Base-by-base conservation (phyloP, 2,329 filamentous ascomycete genomes). In the Stemphylium beticola region DNA sequence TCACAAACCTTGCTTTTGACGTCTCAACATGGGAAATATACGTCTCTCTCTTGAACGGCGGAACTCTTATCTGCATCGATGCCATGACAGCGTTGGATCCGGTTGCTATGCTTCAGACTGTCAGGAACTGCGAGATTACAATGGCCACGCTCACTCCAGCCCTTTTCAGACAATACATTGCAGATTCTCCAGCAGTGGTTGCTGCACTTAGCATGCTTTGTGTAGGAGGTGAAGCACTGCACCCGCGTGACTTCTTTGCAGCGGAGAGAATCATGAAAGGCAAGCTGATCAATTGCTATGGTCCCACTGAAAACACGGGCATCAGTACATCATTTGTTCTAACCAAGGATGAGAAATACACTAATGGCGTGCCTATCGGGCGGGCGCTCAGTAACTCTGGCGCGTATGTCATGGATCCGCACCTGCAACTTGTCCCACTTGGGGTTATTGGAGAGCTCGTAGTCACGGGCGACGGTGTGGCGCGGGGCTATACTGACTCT, bases 1-100 rank as follows among this genome's bases (percentile, higher is more conserved):
- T 57, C 42, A 40, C 42, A 7, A 46, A 39, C 26, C 32, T 20
- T 15, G 41, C 36, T 1, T 53, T 46, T 22, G 49, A 53, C 20
- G 48, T 2, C 81, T 84, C 42, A 83, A 87, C 57, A 78, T 83
- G 12, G 79, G 80, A 37, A 70, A 86, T 20, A 66, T 79, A 86
- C 53, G 81, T 81, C 0, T 80, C 83, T 0, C 73, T 88, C 2
- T 76, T 82, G 8, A 74, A 80, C 12, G 86, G 86, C 1, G 80
- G 77, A 2, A 79, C 78, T 0, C 82, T 87, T 26, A 76, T 77
- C 5, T 33, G 33, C 4, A 32, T 58, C 2, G 43, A 51, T 4
- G 26, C 44, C 6, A 47, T 14, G 18, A 20, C 41, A 2, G 29
- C 42, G 3, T 8, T 53, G 18, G 42, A 46, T 32, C 18, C 12